Evolutionary conservation across 305 asterid genomes (phyloP).

Genomic region (Fraxinus sp.): DNA sequence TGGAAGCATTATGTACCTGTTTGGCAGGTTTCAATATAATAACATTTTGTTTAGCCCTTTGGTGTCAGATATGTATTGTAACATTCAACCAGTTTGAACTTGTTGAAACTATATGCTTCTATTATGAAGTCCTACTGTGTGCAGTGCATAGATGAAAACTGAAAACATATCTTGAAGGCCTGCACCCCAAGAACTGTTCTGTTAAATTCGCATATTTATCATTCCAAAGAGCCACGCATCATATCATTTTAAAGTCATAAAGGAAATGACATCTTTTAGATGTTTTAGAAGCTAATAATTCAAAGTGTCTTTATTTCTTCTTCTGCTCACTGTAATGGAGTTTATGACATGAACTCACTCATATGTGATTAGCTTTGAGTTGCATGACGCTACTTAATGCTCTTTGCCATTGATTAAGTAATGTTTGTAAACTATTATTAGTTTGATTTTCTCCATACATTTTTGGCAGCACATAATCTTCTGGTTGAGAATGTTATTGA

Average conservation of each 20-base stretch:
- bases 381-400: not conserved
- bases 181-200: conserved; percentile 13
- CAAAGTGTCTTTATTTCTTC: conserved; percentile 4
- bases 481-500: conserved; percentile 37
- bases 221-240: conserved; percentile 12
- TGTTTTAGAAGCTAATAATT: conserved; percentile 3
- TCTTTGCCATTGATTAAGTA: conserved; percentile 14
- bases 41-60: not conserved
- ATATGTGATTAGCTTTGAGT: not conserved
- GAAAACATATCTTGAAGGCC: not conserved
- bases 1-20: not conserved
- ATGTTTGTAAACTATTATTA: conserved; percentile 13
- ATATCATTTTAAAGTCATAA: conserved; percentile 18
- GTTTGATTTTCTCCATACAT: conserved; percentile 25
- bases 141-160: conserved; percentile 3
- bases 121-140: not conserved
- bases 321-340: conserved; percentile 14
- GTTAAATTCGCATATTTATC: not conserved
- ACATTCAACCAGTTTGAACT: not conserved
- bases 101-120: not conserved
- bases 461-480: conserved; percentile 33
- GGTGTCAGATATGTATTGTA: conserved; percentile 14
- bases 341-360: not conserved
- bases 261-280: conserved; percentile 12
- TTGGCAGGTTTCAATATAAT: conserved; percentile 4